These are phyloP conservation scores for Botrytis fragariae DNA, from an alignment of 2,329 filamentous ascomycete genomes.

Conservation along the genomic window DNA sequence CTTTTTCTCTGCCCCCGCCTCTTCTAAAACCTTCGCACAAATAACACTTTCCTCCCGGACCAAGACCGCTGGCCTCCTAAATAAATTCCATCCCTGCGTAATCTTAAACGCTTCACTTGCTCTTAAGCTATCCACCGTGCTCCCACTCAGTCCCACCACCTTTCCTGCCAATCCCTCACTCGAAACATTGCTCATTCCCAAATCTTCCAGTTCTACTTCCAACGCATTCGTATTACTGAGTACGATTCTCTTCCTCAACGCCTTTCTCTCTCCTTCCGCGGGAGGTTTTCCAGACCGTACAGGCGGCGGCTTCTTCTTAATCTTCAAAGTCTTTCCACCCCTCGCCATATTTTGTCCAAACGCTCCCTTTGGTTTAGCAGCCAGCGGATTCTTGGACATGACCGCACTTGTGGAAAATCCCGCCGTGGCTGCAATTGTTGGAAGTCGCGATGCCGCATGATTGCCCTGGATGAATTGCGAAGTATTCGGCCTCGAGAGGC, in stretches of 20 bases:
- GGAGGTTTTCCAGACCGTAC: conserved; percentile 51
- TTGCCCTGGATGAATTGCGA: conserved; percentile 43
- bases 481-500: conserved; percentile 49
- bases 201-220: conserved; percentile 63
- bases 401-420: conserved; percentile 34
- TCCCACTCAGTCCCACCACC: conserved; percentile 66
- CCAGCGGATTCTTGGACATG: conserved; percentile 23
- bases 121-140: conserved; percentile 74
- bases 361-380: conserved; percentile 10
- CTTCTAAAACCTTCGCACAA: conserved; percentile 61
- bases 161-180: conserved; percentile 57
- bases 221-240: conserved; percentile 94
- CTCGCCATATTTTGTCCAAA: conserved; percentile 21
- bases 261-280: conserved; percentile 77
- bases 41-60: conserved; percentile 75
- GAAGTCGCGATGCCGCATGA: conserved; percentile 37
- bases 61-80: conserved; percentile 76
- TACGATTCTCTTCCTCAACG: conserved; percentile 81
- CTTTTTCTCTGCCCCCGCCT: conserved; percentile 52
- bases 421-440: conserved; percentile 30
- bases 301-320: conserved; percentile 49
- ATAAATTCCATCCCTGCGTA: conserved; percentile 83
- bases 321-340: conserved; percentile 30
- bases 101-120: conserved; percentile 88
- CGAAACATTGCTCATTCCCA: conserved; percentile 55